phyloP scores from a whole-genome alignment of 225 moss, liverwort and hornwort species.

The Pseudoscleropodium purum region DNA sequence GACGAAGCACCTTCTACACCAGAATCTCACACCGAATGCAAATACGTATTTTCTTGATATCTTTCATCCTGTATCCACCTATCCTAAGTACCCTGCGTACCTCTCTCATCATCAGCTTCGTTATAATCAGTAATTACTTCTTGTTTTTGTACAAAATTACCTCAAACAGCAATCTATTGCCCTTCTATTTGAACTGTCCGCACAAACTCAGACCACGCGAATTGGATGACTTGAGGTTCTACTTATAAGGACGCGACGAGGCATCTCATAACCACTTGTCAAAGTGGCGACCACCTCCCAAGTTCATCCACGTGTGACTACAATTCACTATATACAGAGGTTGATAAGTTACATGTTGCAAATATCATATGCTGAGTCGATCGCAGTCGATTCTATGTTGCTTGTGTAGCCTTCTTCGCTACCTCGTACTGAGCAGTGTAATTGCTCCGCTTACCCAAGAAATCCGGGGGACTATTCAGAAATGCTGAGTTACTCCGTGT shows the following conservation, averaged over 20 bases:
- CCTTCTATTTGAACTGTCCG: neutral
- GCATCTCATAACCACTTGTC: neutral
- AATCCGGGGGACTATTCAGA: slow-evolving; percentile 30
- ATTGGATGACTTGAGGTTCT: neutral
- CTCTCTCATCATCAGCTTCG: neutral
- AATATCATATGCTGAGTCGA: neutral
- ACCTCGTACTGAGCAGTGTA: slow-evolving; percentile 41
- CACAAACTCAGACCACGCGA: neutral
- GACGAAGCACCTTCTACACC: neutral
- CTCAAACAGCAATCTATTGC: neutral
- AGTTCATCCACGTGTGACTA: neutral
- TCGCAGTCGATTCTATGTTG: neutral
- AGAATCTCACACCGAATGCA: neutral
- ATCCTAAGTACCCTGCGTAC: neutral
- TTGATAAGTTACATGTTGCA: neutral
- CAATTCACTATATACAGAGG: neutral
- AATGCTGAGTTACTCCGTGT: slow-evolving; percentile 47
- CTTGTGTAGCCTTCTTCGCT: slow-evolving; percentile 13
- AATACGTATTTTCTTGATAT: neutral
- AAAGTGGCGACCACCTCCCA: neutral
- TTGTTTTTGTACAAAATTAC: neutral
- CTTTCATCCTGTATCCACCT: neutral
- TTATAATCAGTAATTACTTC: neutral
- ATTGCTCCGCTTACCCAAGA: neutral
- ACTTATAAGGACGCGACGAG: neutral